These are phyloP conservation scores for Kokia cookei DNA, from an alignment of 441 rosid species.

Conservation along the genomic window DNA sequence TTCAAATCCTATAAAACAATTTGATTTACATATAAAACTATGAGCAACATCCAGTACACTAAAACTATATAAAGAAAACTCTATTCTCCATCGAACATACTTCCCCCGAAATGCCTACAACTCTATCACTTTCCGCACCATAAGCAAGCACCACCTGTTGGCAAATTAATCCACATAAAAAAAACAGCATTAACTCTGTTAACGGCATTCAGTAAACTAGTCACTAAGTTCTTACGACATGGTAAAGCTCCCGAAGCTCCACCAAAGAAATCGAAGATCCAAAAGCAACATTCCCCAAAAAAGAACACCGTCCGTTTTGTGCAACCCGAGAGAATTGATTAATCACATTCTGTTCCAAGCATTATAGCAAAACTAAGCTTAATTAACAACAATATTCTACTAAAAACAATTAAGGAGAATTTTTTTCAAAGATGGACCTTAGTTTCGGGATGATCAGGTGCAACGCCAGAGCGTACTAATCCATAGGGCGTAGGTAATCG, in stretches of 20 bases:
- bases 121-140: slow-evolving; percentile 94
- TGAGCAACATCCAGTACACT: neutral
- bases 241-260: slow-evolving; percentile 78
- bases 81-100: slow-evolving; percentile 29
- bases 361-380: slow-evolving; percentile 42
- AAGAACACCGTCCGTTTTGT: slow-evolving; percentile 57
- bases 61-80: neutral
- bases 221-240: slow-evolving; percentile 39
- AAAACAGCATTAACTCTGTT: neutral
- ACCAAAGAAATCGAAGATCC: slow-evolving; percentile 61
- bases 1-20: slow-evolving; percentile 36
- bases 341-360: slow-evolving; percentile 67
- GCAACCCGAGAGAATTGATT: slow-evolving; percentile 85
- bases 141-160: slow-evolving; percentile 88
- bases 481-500: slow-evolving; percentile 91
- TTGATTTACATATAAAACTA: neutral
- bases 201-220: neutral
- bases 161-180: neutral
- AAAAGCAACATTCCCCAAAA: slow-evolving; percentile 68
- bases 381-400: slow-evolving; percentile 21
- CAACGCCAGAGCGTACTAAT: slow-evolving; percentile 88
- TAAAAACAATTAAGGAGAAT: neutral
- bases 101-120: slow-evolving; percentile 76
- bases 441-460: slow-evolving; percentile 96
- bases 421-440: slow-evolving; percentile 36